A percentile compares a stretch with the other conserved stretches of the same genome.
Conservation (phyloP, 176 grass and related monocot genomes). For the Elaeis guineensis region DNA sequence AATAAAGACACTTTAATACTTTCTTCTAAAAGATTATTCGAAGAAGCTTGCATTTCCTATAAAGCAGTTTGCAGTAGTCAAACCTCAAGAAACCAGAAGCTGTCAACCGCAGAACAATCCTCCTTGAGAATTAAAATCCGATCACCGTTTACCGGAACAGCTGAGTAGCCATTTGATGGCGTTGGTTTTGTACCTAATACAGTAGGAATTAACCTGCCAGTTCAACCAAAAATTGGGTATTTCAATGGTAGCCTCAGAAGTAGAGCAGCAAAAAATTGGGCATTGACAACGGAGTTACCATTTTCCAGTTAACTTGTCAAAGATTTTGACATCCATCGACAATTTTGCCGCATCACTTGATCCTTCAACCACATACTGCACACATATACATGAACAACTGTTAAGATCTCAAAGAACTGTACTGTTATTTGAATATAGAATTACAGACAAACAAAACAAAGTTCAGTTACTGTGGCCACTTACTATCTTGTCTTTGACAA, state of each 20-base stretch:
- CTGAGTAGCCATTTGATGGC: constrained; percentile 30
- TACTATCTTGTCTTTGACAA: neutral
- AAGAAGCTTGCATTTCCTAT: no score
- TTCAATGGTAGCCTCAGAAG: neutral
- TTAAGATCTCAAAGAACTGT: no score
- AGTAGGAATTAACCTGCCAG: constrained; percentile 46
- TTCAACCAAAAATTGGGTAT: constrained; percentile 5
- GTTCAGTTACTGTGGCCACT: no score
- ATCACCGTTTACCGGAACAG: constrained; percentile 37
- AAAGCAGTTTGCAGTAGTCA: constrained; percentile 1
- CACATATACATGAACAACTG: constrained; percentile 7
- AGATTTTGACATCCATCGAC: constrained; percentile 46
- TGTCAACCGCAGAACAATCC: constrained; percentile 55
- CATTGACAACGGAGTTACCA: constrained; percentile 37
- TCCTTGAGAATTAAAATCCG: constrained; percentile 69
- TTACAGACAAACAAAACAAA: no score
- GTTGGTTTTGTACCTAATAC: constrained; percentile 53
- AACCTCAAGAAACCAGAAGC: constrained; percentile 89
- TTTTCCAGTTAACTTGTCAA: constrained; percentile 46
- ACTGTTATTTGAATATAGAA: no score
- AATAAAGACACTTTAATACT: no score
- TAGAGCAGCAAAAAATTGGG: neutral
- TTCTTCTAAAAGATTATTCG: no score
- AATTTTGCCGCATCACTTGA: constrained; percentile 31
- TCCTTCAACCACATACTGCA: constrained; percentile 74